Percentiles rank a stretch among this genome's conserved stretches.
phyloP scores from a whole-genome alignment of 140 eudicot genomes.

The Bidens hawaiensis region DNA sequence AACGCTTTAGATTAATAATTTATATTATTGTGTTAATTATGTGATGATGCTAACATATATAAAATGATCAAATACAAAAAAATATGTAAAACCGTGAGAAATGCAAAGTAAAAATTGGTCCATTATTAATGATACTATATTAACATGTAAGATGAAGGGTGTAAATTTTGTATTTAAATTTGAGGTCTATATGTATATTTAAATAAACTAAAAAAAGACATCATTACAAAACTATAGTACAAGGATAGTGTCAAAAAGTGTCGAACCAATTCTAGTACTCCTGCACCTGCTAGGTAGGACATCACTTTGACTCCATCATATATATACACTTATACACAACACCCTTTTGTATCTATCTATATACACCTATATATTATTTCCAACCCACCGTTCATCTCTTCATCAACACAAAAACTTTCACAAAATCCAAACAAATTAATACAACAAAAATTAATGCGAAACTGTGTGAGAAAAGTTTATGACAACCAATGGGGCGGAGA shows the following conservation, averaged over 20 bases:
- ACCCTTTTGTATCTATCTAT: background rate
- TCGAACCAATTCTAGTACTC: conserved; percentile 14
- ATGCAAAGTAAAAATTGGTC: too few relatives aligned
- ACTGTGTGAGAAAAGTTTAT: conserved; percentile 45
- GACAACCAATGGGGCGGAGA: conserved; percentile 52
- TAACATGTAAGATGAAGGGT: too few relatives aligned
- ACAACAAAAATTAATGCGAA: conserved; percentile 41
- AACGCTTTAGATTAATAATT: too few relatives aligned
- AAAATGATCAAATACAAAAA: too few relatives aligned
- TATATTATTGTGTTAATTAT: too few relatives aligned
- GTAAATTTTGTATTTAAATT: too few relatives aligned
- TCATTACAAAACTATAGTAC: background rate
- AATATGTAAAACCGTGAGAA: too few relatives aligned
- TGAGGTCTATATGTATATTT: too few relatives aligned
- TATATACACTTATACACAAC: background rate
- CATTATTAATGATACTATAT: too few relatives aligned
- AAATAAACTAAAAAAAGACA: too few relatives aligned
- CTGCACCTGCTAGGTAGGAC: conserved; percentile 38
- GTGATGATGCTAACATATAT: too few relatives aligned
- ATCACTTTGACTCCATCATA: conserved; percentile 21
- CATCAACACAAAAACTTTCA: conserved; percentile 9
- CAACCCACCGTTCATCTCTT: conserved; percentile 1
- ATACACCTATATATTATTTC: background rate
- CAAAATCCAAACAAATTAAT: background rate
- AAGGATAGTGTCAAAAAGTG: conserved; percentile 25